Evolutionary conservation across 176 grass and related monocot species (phyloP), one percentile per base, ranked within the genome.

Genomic region (Triticum urartu): DNA sequence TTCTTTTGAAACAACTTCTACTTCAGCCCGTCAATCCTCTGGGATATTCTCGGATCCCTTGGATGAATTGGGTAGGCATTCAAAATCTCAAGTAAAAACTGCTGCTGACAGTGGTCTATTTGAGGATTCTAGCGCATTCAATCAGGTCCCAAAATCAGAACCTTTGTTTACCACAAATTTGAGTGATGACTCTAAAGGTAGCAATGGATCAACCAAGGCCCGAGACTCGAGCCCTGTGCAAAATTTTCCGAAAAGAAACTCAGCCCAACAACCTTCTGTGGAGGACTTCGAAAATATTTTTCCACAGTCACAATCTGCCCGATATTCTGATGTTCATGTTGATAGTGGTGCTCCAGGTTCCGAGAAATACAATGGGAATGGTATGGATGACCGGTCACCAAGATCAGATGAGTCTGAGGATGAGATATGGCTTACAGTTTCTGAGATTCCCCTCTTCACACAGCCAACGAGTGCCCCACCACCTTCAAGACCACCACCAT

Each of bases 381-480:
- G 66, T 43, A 78, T 82, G 52, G 89, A 83, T 58, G 94, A 94
- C 39, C 92, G 81, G 83, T 94, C 94, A 58, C 92, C 92, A 48
- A 94, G 90, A 42, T 90, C 89, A 47, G 83, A 88, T 87, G 92
- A 97, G 75, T 91, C 90, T 1, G 84, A 84, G 85, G 89, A 91
- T 81, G 94, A 97, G 78, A 62, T 97, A 88, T 99, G 97, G 97
- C 87, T 99, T 56, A 97, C 94, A 83, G 89, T 97, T 93, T 88
- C 89, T 86, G 97, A 99, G 85, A 94, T 99, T 91, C 92, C 97
- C 68, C 94, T 99, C 78, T 94, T 93, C 78, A 99, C 97, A 66
- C 94, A 88, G 64, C 97, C 97, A 81, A 97, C 94, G 62, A 97
- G 40, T 91, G 94, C 97, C 30, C 89, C 92, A 18, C 94, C 97